Evolutionary conservation across 768 basidiomycete genomes (phyloP).

Genomic region (Harrya chromipes): DNA sequence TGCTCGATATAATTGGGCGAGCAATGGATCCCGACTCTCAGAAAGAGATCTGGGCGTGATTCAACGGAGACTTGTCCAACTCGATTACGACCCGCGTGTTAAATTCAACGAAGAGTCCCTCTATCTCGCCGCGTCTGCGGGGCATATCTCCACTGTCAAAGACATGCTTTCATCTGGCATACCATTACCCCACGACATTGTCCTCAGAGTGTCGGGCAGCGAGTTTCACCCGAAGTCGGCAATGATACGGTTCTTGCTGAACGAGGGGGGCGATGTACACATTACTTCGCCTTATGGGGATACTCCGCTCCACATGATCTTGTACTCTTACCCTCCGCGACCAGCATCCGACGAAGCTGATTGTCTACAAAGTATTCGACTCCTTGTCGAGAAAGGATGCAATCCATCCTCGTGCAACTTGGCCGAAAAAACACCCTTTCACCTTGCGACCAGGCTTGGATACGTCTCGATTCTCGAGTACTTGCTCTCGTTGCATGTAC

Average conservation of each 20-base stretch:
- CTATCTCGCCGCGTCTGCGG: not conserved
- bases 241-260: conserved; percentile 3
- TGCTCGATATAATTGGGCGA: too few relatives aligned
- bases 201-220: not conserved
- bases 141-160: conserved; percentile 2
- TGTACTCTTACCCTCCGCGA: too few relatives aligned
- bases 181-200: conserved; percentile 1
- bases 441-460: not conserved
- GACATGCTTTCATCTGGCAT: not conserved
- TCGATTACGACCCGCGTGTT: not conserved
- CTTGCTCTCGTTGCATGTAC: not conserved
- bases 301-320: conserved; percentile 4
- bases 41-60: not conserved
- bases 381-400: not conserved
- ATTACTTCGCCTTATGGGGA: not conserved
- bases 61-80: conserved; percentile 6
- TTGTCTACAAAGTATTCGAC: not conserved
- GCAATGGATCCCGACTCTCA: too few relatives aligned
- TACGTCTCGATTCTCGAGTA: not conserved
- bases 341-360: too few relatives aligned
- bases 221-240: too few relatives aligned
- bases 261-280: not conserved
- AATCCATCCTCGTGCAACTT: not conserved
- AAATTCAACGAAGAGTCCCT: not conserved
- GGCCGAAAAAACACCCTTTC: not conserved